Evolutionary conservation across 495 filamentous ascomycete species (phyloP), one percentile per base, ranked within the genome.

Genomic region (Penicillium paradoxum): DNA sequence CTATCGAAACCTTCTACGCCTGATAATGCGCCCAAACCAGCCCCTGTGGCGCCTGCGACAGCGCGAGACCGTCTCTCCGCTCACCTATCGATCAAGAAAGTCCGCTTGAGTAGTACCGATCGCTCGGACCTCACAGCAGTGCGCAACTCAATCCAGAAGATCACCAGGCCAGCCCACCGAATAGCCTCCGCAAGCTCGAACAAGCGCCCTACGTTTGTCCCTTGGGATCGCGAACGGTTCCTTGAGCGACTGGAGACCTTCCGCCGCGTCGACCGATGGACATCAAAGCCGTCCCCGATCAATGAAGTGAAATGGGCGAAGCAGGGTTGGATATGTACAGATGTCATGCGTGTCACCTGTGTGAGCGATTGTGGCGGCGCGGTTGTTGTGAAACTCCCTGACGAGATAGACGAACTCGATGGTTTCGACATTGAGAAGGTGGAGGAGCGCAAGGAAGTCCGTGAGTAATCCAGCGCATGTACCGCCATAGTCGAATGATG

Each of bases 231-330:
- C 45, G 83, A 83, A 25, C 82, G 84, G 53, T 92, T 98, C 56
- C 79, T 97, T 2, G 80, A 83, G 55, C 77, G 93, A 18, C 73
- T 98, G 39, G 86, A 85, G 55, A 93, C 91, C 1, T 98, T 93
- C 58, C 83, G 90, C 47, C 89, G 90, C 55, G 83, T 97, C 38
- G 91, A 90, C 52, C 81, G 87, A 62, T 98, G 93, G 93, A 58
- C 85, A 76, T 48, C 71, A 29, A 69, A 97, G 88, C 72, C 93
- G 3, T 76, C 87, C 10, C 70, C 74, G 32, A 85, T 97, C 56
- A 91, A 83, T 63, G 93, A 97, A 70, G 87, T 97, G 6, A 84
- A 89, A 68, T 98, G 95, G 95, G 91, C 92, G 6, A 96, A 91
- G 74, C 78, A 87, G 27, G 93, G 93, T 2, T 98, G 93, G 93